Base-by-base conservation (phyloP, 495 filamentous ascomycete species). In the Hypoxylon lenormandii region DNA sequence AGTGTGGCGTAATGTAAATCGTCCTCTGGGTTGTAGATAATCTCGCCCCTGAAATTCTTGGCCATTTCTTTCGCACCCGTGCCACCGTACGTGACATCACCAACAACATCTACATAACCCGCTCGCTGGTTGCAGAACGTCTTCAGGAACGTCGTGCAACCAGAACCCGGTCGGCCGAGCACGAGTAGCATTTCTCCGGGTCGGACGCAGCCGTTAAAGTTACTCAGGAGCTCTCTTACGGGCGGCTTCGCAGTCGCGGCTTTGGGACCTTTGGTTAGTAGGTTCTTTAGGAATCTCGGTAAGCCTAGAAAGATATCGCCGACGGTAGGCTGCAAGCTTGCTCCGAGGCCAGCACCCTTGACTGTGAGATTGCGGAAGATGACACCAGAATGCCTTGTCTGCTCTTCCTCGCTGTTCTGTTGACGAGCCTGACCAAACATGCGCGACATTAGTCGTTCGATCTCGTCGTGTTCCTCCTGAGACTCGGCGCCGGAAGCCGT, bases 1-100 rank as follows among this genome's bases (percentile, higher is more conserved):
- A 95, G 76, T 10, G 89, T 90, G 8, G 90, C 86, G 63, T 91
- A 92, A 75, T 93, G 91, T 6, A 91, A 80, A 70, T 94, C 91
- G 36, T 91, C 89, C 79, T 91, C 90, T 3, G 89, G 86, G 51
- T 89, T 90, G 66, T 90, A 88, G 18, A 87, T 79, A 4, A 89
- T 82, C 49, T 80, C 75, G 40, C 79, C 76, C 49, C 72, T 73
- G 62, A 78, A 81, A 53, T 75, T 57, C 58, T 79, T 79, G n/a
- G 74, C 66, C 73, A 80, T 77, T 10, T 72, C 65, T 36, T 77
- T 21, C 82, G 86, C 80, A 74, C 86, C 84, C 0, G 85, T 86
- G 8, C 86, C 87, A 7, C 89, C 90, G 73, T 90, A 92, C 0
- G 75, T 77, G 11, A 92, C 88, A 40, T 89, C 84, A 2, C 89